A percentile compares a stretch with the other conserved stretches of the same genome.
Conservation (phyloP, 768 basidiomycete species). For the Cystobasidium ongulense region DNA sequence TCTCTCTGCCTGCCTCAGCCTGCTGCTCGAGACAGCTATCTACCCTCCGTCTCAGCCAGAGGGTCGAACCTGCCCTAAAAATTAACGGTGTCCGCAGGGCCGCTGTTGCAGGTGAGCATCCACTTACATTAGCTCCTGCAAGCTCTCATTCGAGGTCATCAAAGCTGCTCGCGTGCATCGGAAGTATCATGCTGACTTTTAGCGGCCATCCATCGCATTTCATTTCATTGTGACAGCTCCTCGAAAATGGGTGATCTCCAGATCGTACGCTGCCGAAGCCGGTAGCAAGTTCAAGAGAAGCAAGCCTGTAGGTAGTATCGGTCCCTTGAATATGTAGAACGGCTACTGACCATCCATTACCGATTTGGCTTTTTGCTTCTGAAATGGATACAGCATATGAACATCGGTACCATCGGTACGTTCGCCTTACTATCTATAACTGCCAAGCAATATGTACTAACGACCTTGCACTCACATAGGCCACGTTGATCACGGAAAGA, state of each 20-base stretch:
- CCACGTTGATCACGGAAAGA: conserved; percentile 71
- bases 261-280: conserved; percentile 40
- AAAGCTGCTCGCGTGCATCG: neutral
- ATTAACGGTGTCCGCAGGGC: conserved; percentile 24
- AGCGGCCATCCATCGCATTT: neutral
- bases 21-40: conserved; percentile 6
- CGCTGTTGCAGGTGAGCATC: conserved; percentile 4
- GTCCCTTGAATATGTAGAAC: neutral
- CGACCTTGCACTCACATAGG: conserved; percentile 27
- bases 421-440: neutral
- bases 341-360: neutral
- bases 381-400: conserved; percentile 62
- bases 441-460: neutral
- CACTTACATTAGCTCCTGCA: neutral
- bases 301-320: conserved; percentile 30
- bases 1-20: neutral
- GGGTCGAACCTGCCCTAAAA: conserved; percentile 1
- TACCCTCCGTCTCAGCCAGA: conserved; percentile 1
- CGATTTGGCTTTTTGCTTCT: neutral
- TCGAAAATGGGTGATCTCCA: conserved; percentile 18
- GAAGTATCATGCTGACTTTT: neutral
- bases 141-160: neutral
- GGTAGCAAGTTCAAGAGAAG: conserved; percentile 40
- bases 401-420: conserved; percentile 82
- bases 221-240: neutral